Evolutionary conservation across 192 early-diverging fungal species (phyloP).

Genomic region (Cetraspora pellucida): DNA sequence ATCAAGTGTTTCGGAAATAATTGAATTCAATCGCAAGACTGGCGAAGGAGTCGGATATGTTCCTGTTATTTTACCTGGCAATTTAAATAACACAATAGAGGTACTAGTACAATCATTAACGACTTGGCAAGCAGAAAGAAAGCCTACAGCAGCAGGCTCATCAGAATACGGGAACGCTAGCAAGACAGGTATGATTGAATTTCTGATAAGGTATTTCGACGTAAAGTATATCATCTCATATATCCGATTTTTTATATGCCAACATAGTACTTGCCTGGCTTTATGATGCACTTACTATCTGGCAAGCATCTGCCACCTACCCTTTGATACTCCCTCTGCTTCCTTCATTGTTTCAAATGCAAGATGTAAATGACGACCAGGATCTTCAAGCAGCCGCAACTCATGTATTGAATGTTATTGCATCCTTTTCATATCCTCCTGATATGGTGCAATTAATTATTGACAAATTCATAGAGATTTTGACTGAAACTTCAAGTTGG

Average conservation of each 20-base stretch:
- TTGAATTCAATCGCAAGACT: slow-evolving; percentile 28
- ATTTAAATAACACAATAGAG: slow-evolving; percentile 39
- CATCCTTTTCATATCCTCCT: slow-evolving; percentile 56
- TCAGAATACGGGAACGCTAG: slow-evolving; percentile 74
- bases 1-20: slow-evolving; percentile 45
- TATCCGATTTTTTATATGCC: not conserved
- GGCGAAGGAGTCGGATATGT: slow-evolving; percentile 42
- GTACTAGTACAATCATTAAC: slow-evolving; percentile 39
- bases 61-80: slow-evolving; percentile 31
- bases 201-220: not conserved
- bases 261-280: slow-evolving; percentile 68
- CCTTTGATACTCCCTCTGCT: slow-evolving; percentile 57
- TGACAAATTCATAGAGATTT: slow-evolving; percentile 57
- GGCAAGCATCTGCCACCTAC: slow-evolving; percentile 58
- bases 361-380: slow-evolving; percentile 70
- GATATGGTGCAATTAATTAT: slow-evolving; percentile 51
- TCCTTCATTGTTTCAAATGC: slow-evolving; percentile 67
- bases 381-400: slow-evolving; percentile 68
- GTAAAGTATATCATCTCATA: not conserved
- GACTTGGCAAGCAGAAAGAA: slow-evolving; percentile 46
- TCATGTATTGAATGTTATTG: slow-evolving; percentile 52
- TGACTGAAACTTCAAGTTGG: slow-evolving; percentile 68
- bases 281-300: slow-evolving; percentile 54
- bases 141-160: slow-evolving; percentile 44
- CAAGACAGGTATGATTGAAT: slow-evolving; percentile 63